These are phyloP conservation scores for Aureobasidium musti DNA, from an alignment of 2,329 filamentous ascomycete genomes.

Conservation along the genomic window DNA sequence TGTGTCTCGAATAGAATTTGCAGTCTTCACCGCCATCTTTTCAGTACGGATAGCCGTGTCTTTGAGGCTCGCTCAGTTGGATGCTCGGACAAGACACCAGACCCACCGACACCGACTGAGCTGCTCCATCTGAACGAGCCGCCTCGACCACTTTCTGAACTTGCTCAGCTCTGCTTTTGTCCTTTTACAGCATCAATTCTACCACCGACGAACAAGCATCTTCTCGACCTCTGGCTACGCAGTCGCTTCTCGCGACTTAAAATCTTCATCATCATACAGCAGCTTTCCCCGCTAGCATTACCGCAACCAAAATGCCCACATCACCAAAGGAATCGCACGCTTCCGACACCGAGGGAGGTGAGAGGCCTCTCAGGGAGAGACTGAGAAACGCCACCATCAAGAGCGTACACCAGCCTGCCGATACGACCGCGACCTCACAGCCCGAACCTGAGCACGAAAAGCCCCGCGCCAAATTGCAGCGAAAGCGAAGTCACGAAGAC, in stretches of 20 bases:
- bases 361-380: conserved; percentile 62
- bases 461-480: conserved; percentile 43
- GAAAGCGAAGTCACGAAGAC: conserved; percentile 52
- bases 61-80: background rate
- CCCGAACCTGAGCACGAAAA: conserved; percentile 16
- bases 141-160: conserved; percentile 22
- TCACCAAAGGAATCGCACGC: conserved; percentile 33
- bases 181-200: conserved; percentile 4
- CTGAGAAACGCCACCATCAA: conserved; percentile 62
- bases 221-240: background rate
- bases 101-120: conserved; percentile 11
- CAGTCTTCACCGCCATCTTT: background rate
- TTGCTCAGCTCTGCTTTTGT: background rate
- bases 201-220: background rate
- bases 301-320: conserved; percentile 35
- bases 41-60: background rate
- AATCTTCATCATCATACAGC: conserved; percentile 1
- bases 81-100: conserved; percentile 17
- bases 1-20: background rate
- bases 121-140: conserved; percentile 22
- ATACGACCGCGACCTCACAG: background rate
- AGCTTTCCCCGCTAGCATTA: conserved; percentile 10
- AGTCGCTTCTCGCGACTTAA: background rate
- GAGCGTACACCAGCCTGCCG: conserved; percentile 32
- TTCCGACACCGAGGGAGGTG: conserved; percentile 52